These are phyloP conservation scores for Sesbania bispinosa DNA, from an alignment of 306 rosid species.

Conservation along the genomic window DNA sequence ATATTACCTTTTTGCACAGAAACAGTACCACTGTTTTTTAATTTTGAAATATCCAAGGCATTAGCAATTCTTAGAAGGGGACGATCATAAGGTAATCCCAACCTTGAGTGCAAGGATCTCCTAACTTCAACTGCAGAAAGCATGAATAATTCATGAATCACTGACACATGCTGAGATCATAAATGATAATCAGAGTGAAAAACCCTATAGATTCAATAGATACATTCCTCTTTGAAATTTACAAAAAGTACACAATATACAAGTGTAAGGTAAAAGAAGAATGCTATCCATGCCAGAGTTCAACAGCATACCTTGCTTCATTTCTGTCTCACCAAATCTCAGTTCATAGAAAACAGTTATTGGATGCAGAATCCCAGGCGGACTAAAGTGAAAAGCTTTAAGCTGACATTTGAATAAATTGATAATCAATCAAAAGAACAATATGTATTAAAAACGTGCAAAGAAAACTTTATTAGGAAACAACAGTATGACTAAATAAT, in stretches of 20 bases:
- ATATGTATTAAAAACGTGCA: neutral
- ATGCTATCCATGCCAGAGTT: slow-evolving; percentile 5
- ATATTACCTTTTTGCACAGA: slow-evolving; percentile 60
- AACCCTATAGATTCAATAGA: neutral
- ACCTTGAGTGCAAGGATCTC: slow-evolving; percentile 73
- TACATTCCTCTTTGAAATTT: neutral
- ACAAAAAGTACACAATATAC: neutral
- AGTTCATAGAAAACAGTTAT: slow-evolving; percentile 70
- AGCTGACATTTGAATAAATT: slow-evolving; percentile 54
- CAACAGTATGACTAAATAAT: neutral
- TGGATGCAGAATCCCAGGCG: slow-evolving; percentile 90
- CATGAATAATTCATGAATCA: slow-evolving; percentile 18
- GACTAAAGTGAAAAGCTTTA: slow-evolving; percentile 68
- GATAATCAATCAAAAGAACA: slow-evolving; percentile 14
- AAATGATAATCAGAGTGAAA: neutral
- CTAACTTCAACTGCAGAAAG: slow-evolving; percentile 78
- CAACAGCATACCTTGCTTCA: slow-evolving; percentile 77
- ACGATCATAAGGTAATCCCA: slow-evolving; percentile 87
- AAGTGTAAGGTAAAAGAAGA: slow-evolving; percentile 10
- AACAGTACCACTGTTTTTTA: slow-evolving; percentile 35
- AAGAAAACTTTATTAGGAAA: slow-evolving; percentile 1
- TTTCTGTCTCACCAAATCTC: slow-evolving; percentile 91
- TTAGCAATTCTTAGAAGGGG: slow-evolving; percentile 90
- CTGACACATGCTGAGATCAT: neutral
- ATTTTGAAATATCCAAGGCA: slow-evolving; percentile 60